Evolutionary conservation across 2,329 filamentous ascomycete species (phyloP).

Genomic region (Colletotrichum phormii): DNA sequence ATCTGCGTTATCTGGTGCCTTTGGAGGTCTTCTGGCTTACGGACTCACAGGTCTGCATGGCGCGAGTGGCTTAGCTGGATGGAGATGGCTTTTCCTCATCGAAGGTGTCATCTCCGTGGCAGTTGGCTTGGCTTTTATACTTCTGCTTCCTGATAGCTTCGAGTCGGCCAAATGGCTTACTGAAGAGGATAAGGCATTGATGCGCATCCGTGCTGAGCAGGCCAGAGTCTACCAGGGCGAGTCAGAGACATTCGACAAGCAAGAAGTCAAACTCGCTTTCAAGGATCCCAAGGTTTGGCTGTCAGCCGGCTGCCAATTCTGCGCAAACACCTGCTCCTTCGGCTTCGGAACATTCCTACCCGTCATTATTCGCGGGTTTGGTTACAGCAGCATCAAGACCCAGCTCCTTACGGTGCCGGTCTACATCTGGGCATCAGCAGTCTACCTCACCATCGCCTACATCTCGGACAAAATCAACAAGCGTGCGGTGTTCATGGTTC

Average conservation of each 20-base stretch:
- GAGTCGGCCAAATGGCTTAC: slow-evolving; percentile 60
- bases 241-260: slow-evolving; percentile 59
- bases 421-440: slow-evolving; percentile 61
- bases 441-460: slow-evolving; percentile 57
- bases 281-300: slow-evolving; percentile 65
- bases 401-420: slow-evolving; percentile 69
- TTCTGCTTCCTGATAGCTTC: slow-evolving; percentile 53
- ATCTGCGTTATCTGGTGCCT: slow-evolving; percentile 52
- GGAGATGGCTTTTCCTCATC: slow-evolving; percentile 64
- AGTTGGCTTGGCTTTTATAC: slow-evolving; percentile 56
- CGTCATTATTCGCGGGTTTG: slow-evolving; percentile 63
- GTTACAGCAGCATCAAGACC: slow-evolving; percentile 60
- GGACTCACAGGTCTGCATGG: slow-evolving; percentile 48
- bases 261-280: slow-evolving; percentile 59
- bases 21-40: slow-evolving; percentile 57
- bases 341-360: slow-evolving; percentile 70
- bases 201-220: slow-evolving; percentile 59
- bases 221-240: slow-evolving; percentile 59
- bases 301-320: slow-evolving; percentile 61
- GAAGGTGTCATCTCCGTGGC: slow-evolving; percentile 59
- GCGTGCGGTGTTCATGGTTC: slow-evolving; percentile 55
- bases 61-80: slow-evolving; percentile 57
- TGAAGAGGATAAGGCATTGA: slow-evolving; percentile 60
- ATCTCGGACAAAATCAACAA: slow-evolving; percentile 55
- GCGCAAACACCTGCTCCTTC: slow-evolving; percentile 64